Conservation (phyloP, 2,329 filamentous ascomycete genomes). For the Aspergillus pseudoviridinutans region DNA sequence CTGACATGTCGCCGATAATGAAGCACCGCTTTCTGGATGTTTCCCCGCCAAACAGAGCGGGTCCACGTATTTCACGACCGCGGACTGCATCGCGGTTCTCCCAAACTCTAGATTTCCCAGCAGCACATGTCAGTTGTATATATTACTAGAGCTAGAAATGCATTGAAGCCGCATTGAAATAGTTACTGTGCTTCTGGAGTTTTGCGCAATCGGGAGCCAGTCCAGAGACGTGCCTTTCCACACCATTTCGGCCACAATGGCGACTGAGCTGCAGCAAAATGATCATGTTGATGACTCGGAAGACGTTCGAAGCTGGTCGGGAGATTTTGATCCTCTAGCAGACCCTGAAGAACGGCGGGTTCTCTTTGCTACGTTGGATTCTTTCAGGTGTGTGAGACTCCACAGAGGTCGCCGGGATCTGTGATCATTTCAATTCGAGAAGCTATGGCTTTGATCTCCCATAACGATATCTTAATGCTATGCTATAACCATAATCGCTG, state of each 20-base stretch:
- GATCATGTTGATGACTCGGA: constrained; percentile 12
- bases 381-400: constrained; percentile 67
- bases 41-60: constrained; percentile 13
- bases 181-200: background rate
- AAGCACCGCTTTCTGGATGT: background rate
- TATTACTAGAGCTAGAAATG: background rate
- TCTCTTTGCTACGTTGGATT: constrained; percentile 78
- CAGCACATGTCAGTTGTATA: background rate
- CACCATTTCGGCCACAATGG: constrained; percentile 1
- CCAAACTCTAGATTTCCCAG: background rate
- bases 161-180: background rate
- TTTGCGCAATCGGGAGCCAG: background rate
- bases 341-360: constrained; percentile 79
- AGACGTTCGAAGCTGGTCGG: constrained; percentile 48
- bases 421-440: background rate
- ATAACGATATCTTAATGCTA: background rate
- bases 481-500: background rate
- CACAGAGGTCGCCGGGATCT: background rate
- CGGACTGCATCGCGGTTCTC: background rate
- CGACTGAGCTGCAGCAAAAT: constrained; percentile 9
- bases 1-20: background rate
- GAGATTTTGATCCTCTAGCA: constrained; percentile 60
- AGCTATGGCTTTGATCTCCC: background rate
- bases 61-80: constrained; percentile 4
- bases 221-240: background rate